Evolutionary conservation across 2,329 filamentous ascomycete species (phyloP).

Genomic region (Venturia pyrina): DNA sequence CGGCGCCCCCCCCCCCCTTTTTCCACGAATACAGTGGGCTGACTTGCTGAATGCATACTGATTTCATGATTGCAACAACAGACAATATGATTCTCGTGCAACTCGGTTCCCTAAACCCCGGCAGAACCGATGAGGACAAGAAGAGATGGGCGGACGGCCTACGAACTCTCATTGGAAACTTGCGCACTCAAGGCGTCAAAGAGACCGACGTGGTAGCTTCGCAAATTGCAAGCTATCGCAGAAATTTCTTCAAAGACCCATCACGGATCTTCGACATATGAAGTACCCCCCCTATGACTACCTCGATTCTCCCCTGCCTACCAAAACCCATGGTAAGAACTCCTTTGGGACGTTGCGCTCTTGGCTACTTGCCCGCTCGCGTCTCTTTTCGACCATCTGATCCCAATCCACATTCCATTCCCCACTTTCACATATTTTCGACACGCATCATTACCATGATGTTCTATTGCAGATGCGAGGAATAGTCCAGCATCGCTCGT

Average conservation of each 20-base stretch:
- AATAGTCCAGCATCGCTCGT: conserved; percentile 3
- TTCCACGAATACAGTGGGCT: conserved; percentile 3
- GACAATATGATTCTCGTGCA: conserved; percentile 66
- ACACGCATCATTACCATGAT: conserved; percentile 1
- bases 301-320: neutral
- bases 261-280: conserved; percentile 28
- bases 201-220: conserved; percentile 29
- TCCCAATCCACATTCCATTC: neutral
- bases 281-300: conserved; percentile 3
- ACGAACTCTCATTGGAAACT: conserved; percentile 26
- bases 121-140: conserved; percentile 51
- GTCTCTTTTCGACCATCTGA: neutral
- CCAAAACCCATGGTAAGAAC: neutral
- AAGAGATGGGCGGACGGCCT: conserved; percentile 35
- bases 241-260: conserved; percentile 30
- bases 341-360: neutral
- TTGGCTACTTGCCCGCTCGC: neutral
- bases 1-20: neutral
- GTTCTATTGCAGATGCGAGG: conserved; percentile 3
- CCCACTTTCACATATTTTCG: neutral
- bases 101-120: conserved; percentile 53
- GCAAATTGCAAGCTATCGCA: conserved; percentile 29
- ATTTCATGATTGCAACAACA: conserved; percentile 34
- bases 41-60: conserved; percentile 12
- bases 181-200: conserved; percentile 27